These are phyloP conservation scores for Metschnikowia colocasiae DNA, from an alignment of 805 yeast species.

Conservation along the genomic window DNA sequence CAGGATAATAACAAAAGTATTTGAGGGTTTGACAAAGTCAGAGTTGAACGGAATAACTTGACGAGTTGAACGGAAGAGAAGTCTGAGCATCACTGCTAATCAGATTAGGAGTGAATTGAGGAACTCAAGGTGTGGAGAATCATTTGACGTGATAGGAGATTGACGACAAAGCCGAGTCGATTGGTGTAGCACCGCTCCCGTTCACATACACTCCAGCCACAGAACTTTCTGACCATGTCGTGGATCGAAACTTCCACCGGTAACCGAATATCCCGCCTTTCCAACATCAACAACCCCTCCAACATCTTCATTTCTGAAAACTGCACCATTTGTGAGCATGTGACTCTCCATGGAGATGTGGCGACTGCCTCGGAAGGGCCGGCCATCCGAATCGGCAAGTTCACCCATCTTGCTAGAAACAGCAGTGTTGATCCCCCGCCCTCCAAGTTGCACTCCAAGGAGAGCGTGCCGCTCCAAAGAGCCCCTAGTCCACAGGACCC, in stretches of 20 bases:
- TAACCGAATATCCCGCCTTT: conserved; percentile 44
- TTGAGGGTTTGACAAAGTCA: no score
- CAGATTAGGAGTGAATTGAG: no score
- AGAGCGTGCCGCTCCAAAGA: not conserved
- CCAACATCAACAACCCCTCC: conserved; percentile 42
- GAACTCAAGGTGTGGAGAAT: no score
- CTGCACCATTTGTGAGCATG: conserved; percentile 39
- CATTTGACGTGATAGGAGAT: no score
- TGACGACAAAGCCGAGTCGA: no score
- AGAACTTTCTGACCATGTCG: not conserved
- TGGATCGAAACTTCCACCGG: conserved; percentile 53
- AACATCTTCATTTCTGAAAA: conserved; percentile 46
- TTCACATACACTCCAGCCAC: no score
- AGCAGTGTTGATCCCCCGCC: conserved; percentile 31
- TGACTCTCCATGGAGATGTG: conserved; percentile 35
- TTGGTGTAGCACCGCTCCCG: no score
- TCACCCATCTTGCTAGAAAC: conserved; percentile 34
- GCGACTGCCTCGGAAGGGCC: conserved; percentile 16
- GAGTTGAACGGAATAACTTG: no score
- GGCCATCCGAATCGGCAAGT: conserved; percentile 44
- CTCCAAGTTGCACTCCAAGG: not conserved
- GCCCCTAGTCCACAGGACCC: not conserved
- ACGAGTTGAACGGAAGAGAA: no score
- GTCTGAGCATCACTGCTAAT: no score
- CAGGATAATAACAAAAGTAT: no score